These are phyloP conservation scores for Alternaria alternata DNA, from an alignment of 2,329 filamentous ascomycete species.

Conservation along the genomic window DNA sequence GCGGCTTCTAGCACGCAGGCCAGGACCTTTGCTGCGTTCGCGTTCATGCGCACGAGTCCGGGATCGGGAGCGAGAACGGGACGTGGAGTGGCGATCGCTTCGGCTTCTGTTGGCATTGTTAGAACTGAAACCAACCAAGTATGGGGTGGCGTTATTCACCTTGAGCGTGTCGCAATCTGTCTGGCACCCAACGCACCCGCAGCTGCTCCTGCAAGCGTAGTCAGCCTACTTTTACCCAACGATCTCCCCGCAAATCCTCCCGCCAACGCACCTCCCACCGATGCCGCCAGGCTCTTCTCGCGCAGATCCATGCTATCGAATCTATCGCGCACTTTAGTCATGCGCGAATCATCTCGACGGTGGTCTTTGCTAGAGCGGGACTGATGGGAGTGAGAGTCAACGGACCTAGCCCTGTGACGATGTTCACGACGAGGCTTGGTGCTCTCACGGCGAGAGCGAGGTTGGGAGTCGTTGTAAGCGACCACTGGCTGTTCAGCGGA, in stretches of 20 bases:
- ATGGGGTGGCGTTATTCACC: conserved; percentile 16
- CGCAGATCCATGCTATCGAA: conserved; percentile 46
- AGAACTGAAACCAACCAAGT: neutral
- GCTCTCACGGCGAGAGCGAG: conserved; percentile 39
- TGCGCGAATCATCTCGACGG: conserved; percentile 41
- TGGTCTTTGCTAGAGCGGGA: conserved; percentile 43
- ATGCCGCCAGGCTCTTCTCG: conserved; percentile 45
- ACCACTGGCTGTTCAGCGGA: conserved; percentile 26
- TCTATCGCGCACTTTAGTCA: conserved; percentile 46
- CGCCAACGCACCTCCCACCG: conserved; percentile 51
- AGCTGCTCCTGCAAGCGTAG: conserved; percentile 48
- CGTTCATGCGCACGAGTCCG: conserved; percentile 25
- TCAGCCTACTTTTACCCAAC: conserved; percentile 46
- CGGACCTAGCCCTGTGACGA: conserved; percentile 49
- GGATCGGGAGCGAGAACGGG: conserved; percentile 29
- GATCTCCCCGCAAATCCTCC: conserved; percentile 46
- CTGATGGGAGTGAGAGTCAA: conserved; percentile 38
- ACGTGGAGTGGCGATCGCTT: conserved; percentile 27
- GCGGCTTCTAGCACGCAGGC: conserved; percentile 37
- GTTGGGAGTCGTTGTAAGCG: conserved; percentile 33
- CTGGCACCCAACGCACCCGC: conserved; percentile 46
- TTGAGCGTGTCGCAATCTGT: conserved; percentile 29
- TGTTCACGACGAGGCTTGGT: conserved; percentile 36
- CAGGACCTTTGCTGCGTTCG: conserved; percentile 19
- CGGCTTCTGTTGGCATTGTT: conserved; percentile 23